phyloP scores from a whole-genome alignment of 2,329 filamentous ascomycete genomes.

The Ceratocystis ficicola region DNA sequence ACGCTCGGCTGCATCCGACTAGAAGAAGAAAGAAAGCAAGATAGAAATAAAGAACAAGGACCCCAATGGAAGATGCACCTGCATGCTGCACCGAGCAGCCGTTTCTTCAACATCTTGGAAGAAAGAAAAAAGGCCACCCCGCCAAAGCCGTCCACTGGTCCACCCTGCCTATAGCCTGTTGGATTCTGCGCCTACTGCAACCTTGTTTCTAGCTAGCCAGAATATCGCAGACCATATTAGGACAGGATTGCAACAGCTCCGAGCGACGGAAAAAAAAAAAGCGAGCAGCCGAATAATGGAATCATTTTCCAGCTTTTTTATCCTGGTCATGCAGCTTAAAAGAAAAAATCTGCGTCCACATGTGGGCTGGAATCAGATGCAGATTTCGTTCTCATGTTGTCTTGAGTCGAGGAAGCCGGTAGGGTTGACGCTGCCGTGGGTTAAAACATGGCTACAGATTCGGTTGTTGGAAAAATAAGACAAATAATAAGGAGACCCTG shows the following conservation, averaged over 20 bases:
- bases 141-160: background rate
- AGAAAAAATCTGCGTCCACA: no score
- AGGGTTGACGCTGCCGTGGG: no score
- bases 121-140: background rate
- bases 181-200: background rate
- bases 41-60: background rate
- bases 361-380: no score
- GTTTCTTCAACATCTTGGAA: background rate
- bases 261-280: no score
- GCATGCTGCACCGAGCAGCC: background rate
- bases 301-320: no score
- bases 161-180: background rate
- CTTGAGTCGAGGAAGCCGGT: background rate
- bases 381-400: no score
- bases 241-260: no score
- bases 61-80: background rate
- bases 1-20: slow-evolving; percentile 1
- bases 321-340: no score
- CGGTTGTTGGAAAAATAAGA: no score
- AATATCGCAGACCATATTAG: background rate
- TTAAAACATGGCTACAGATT: no score
- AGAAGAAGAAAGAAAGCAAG: background rate
- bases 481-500: no score
- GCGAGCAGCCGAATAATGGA: no score
- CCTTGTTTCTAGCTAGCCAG: background rate